These are phyloP conservation scores for Pseudogymnoascus sp. DNA, from an alignment of 2,329 filamentous ascomycete genomes.

Conservation along the genomic window DNA sequence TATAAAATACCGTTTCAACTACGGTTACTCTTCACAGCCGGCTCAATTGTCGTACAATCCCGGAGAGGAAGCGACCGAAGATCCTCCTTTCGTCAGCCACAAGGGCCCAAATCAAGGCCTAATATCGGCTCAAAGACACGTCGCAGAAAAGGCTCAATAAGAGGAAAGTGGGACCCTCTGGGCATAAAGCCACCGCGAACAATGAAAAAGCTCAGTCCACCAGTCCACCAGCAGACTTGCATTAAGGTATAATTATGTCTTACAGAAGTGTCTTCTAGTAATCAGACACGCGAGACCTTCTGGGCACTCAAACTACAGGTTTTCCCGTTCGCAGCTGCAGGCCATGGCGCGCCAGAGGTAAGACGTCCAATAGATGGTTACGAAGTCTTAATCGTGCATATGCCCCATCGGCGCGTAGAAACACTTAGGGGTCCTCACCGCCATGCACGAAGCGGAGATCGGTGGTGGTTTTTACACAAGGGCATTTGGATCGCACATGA, in stretches of 20 bases:
- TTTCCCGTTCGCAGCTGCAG: constrained; percentile 2
- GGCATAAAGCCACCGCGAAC: background rate
- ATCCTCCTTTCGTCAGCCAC: constrained; percentile 3
- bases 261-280: constrained; percentile 1
- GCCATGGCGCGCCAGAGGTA: background rate
- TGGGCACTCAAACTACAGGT: background rate
- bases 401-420: constrained; percentile 1
- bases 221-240: background rate
- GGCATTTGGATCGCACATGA: background rate
- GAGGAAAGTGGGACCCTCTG: background rate
- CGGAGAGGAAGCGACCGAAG: background rate
- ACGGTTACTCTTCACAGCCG: background rate
- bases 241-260: constrained; percentile 5
- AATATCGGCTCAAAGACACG: constrained; percentile 1
- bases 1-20: background rate
- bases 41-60: background rate
- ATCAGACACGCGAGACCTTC: background rate
- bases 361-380: background rate
- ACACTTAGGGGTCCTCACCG: constrained; percentile 6
- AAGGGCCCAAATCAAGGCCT: background rate
- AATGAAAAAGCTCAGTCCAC: constrained; percentile 1
- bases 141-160: constrained; percentile 1
- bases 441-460: background rate
- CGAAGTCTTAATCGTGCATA: background rate
- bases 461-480: background rate